These are phyloP conservation scores for Parmelia sp. DNA, from an alignment of 495 filamentous ascomycete species.

Conservation along the genomic window DNA sequence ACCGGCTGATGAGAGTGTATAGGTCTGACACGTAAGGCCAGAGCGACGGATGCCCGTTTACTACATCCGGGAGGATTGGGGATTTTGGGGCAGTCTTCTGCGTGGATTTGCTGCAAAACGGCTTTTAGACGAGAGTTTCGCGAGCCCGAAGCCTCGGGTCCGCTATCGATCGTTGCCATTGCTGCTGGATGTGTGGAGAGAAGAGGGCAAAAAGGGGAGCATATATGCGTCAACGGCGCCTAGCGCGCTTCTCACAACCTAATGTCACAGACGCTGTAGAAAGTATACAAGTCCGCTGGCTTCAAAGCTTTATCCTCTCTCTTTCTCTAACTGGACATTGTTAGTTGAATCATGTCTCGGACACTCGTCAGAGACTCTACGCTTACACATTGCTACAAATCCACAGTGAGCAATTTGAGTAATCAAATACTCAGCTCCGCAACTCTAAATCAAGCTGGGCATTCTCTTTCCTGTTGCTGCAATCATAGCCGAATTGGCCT, in stretches of 20 bases:
- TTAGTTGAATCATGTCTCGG: too few relatives aligned
- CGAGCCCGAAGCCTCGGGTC: not conserved
- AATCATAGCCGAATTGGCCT: too few relatives aligned
- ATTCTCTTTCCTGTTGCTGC: too few relatives aligned
- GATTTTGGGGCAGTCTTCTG: conserved; percentile 55
- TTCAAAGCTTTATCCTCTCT: too few relatives aligned
- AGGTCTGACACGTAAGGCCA: conserved; percentile 64
- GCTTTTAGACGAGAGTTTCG: conserved; percentile 11
- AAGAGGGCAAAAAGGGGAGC: not conserved
- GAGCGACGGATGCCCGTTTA: conserved; percentile 66
- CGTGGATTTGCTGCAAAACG: conserved; percentile 37
- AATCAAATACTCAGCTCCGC: too few relatives aligned
- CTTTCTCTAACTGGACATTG: too few relatives aligned
- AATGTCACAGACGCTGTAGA: too few relatives aligned
- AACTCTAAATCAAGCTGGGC: too few relatives aligned
- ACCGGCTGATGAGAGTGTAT: conserved; percentile 51
- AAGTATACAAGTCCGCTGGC: too few relatives aligned
- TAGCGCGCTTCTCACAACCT: not conserved
- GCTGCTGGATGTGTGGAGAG: not conserved
- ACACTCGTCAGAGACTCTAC: too few relatives aligned
- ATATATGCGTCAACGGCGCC: not conserved
- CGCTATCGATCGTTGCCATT: conserved; percentile 8
- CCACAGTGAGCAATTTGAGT: too few relatives aligned
- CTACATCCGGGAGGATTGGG: conserved; percentile 55
- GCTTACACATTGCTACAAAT: too few relatives aligned